Evolutionary conservation across 1,284 basidiomycete species (phyloP), one percentile per base, ranked within the genome.

Genomic region (Sporisorium iseilematis-ciliati): DNA sequence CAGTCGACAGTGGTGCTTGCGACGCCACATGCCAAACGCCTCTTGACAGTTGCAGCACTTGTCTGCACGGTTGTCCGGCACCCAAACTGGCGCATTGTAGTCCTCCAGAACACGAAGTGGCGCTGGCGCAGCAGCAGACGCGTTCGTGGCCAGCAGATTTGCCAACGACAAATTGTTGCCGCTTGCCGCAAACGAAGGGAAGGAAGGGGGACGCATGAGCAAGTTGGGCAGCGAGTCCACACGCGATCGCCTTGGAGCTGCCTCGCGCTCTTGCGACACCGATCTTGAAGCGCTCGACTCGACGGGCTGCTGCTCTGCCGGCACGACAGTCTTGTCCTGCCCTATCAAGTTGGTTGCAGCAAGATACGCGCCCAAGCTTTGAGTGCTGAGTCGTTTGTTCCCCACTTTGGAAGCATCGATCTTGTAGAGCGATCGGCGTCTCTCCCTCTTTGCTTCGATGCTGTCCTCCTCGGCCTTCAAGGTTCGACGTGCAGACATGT

Each of bases 61-160:
- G 67, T 90, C 89, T 8, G 92, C 91, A 81, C 90, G 91, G 63
- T 90, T 90, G 82, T 97, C 94, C 0, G 94, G 93, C 18, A 95
- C 91, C 94, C 94, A 97, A 11, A 96, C 90, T 0, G 95, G 92
- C 4, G 94, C 93, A 1, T 93, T 90, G 87, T 94, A 96, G 85
- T 93, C 91, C 51, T 95, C 93, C 40, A 95, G 90, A 70, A 86
- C 71, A 20, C 71, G 69, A 10, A 65, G 74, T 26, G 65, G 68
- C 12, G 65, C 40, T 11, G 65, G 12, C 1, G 67, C 38, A 26
- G 67, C 64, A 4, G 38, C 23, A 46, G 54, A 55, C 4, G 62
- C 40, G 25, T 57, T 69, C 26, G 76, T 52, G 18, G 61, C 54
- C 7, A 69, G 71, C 48, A 74, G 40, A 25, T 66, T 66, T 10